These are phyloP conservation scores for Penicillium flavigenum DNA, from an alignment of 495 filamentous ascomycete genomes.

Conservation along the genomic window DNA sequence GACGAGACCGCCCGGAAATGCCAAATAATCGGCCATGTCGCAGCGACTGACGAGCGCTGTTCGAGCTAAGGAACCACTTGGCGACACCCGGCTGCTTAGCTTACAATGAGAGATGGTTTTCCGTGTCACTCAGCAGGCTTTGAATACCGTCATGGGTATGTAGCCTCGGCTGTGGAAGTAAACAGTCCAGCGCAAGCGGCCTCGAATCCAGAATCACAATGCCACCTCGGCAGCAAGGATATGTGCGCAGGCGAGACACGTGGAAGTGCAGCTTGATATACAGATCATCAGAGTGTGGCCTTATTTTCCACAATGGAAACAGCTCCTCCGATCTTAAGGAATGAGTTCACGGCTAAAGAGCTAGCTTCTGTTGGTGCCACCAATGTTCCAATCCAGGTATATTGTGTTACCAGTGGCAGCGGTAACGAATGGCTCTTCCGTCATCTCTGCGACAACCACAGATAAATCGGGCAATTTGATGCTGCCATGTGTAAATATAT, in stretches of 20 bases:
- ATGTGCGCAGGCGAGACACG: background rate
- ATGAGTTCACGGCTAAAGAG: too few species aligned
- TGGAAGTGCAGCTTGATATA: background rate
- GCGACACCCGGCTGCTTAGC: background rate
- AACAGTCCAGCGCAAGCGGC: too few species aligned
- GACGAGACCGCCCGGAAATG: background rate
- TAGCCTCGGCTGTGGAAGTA: background rate
- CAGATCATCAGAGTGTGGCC: background rate
- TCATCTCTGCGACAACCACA: background rate
- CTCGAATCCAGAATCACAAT: background rate
- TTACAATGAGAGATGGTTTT: background rate
- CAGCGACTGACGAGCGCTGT: background rate
- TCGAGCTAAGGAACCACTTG: background rate
- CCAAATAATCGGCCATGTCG: background rate
- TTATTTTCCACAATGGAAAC: background rate
- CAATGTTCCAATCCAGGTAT: background rate
- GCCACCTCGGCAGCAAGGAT: background rate
- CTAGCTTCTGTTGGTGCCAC: background rate
- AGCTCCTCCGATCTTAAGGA: background rate
- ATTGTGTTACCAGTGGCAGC: conserved; percentile 13
- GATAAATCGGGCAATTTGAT: background rate
- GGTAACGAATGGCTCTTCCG: conserved; percentile 3
- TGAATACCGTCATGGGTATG: background rate
- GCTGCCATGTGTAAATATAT: too few species aligned
- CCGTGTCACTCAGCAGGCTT: background rate